Percentiles rank a stretch among this genome's conserved stretches.
These are phyloP conservation scores for Rugonectria rugulosa DNA, from an alignment of 2,329 filamentous ascomycete genomes.

Conservation along the genomic window DNA sequence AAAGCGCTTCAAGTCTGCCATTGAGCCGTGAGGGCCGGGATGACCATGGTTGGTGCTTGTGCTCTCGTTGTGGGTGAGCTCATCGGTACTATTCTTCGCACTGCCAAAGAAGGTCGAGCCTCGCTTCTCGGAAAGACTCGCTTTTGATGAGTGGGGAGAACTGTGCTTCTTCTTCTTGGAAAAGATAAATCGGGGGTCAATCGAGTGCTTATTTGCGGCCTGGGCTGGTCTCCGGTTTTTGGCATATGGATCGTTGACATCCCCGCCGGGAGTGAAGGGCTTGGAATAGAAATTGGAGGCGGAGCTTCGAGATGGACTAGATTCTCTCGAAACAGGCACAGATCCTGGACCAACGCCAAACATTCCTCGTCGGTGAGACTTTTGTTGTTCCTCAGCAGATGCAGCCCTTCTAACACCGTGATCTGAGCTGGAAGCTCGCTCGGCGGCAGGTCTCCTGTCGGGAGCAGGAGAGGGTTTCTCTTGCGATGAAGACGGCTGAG, in stretches of 20 bases:
- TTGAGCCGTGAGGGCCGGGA: constrained; percentile 71
- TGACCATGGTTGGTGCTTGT: constrained; percentile 31
- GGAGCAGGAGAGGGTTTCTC: constrained; percentile 55
- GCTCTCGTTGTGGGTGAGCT: constrained; percentile 39
- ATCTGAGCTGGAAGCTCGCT: constrained; percentile 51
- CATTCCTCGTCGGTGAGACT: constrained; percentile 61
- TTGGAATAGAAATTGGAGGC: constrained; percentile 73
- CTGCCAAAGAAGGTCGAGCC: constrained; percentile 51
- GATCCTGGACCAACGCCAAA: constrained; percentile 62
- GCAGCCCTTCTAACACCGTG: constrained; percentile 53
- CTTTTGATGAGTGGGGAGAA: constrained; percentile 61
- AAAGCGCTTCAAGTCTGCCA: constrained; percentile 96
- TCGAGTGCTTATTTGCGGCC: constrained; percentile 65
- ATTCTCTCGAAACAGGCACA: constrained; percentile 65
- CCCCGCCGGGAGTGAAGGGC: constrained; percentile 80
- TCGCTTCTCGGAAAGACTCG: constrained; percentile 63
- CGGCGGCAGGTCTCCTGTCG: constrained; percentile 49
- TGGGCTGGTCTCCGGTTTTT: constrained; percentile 78
- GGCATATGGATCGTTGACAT: constrained; percentile 87
- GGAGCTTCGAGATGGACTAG: constrained; percentile 69
- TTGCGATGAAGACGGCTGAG: constrained; percentile 69
- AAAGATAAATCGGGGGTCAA: constrained; percentile 88
- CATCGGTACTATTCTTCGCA: constrained; percentile 48
- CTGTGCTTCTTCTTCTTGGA: constrained; percentile 74
- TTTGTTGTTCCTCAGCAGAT: constrained; percentile 48